Conservation (phyloP, 257 asterid species). For the Linderniella brevidens region DNA sequence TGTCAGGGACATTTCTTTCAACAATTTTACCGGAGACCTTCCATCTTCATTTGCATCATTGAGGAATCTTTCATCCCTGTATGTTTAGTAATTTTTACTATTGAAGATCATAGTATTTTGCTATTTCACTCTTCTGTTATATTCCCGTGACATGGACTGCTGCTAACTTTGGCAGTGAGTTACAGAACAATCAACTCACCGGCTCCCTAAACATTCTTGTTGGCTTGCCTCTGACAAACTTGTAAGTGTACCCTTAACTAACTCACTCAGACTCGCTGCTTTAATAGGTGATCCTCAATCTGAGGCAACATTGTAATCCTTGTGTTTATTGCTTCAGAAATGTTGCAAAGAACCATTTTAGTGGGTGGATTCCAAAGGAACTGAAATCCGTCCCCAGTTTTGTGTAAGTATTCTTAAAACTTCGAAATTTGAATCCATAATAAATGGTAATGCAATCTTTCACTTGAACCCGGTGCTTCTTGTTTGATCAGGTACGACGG, state of each 20-base stretch:
- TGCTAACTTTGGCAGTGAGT: conserved; percentile 29
- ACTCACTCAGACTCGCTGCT: not conserved
- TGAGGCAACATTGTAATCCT: conserved; percentile 8
- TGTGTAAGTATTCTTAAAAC: conserved; percentile 38
- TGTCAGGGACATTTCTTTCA: conserved; percentile 73
- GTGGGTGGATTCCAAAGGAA: conserved; percentile 87
- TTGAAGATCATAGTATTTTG: not conserved
- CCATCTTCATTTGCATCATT: conserved; percentile 58
- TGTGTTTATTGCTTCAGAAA: conserved; percentile 34
- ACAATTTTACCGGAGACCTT: conserved; percentile 78
- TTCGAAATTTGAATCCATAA: not conserved
- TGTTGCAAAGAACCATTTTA: conserved; percentile 77
- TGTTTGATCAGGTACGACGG: conserved; percentile 50
- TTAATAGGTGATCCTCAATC: not conserved
- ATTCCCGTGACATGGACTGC: conserved; percentile 11
- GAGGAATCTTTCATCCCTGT: conserved; percentile 81
- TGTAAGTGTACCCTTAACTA: conserved; percentile 34
- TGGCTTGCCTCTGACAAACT: conserved; percentile 56
- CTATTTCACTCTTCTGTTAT: not conserved
- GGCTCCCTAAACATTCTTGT: conserved; percentile 66
- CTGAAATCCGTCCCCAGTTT: conserved; percentile 57
- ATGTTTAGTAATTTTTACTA: conserved; percentile 18
- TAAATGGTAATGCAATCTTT: conserved; percentile 5
- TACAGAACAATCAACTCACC: conserved; percentile 64
- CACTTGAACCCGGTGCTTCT: conserved; percentile 10